phyloP scores from a whole-genome alignment of 1,139 yeast species.

The Taphrina confusa region DNA sequence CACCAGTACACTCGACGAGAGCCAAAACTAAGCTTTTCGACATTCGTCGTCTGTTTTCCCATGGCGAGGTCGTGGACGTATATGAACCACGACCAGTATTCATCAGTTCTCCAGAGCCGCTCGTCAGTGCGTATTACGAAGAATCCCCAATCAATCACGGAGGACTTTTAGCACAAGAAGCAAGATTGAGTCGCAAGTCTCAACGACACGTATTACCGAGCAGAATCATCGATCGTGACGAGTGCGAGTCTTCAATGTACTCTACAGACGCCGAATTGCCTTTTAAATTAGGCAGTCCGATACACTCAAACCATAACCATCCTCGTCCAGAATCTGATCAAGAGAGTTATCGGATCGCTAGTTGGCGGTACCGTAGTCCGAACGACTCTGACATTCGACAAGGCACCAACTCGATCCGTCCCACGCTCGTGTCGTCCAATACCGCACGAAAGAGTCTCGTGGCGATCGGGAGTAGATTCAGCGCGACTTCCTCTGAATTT shows the following conservation, averaged over 20 bases:
- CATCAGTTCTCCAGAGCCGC: neutral
- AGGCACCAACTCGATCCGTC: neutral
- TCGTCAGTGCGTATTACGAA: neutral
- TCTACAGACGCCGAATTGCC: constrained; percentile 15
- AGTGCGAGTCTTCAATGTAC: neutral
- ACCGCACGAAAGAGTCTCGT: neutral
- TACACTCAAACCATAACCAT: neutral
- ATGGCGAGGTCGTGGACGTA: neutral
- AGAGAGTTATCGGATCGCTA: neutral
- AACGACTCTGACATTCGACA: neutral
- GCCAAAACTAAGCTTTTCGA: neutral
- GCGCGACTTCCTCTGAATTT: constrained; percentile 1
- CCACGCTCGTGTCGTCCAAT: neutral
- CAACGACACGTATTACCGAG: neutral
- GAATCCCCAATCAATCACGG: neutral
- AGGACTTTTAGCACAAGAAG: neutral
- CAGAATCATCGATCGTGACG: neutral
- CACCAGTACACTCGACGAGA: too few species aligned
- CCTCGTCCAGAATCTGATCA: neutral
- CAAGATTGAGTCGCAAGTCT: neutral
- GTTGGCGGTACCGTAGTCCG: constrained; percentile 7
- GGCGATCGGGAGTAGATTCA: neutral
- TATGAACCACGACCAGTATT: neutral
- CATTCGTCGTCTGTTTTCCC: neutral
- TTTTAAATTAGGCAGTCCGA: constrained; percentile 11